A percentile compares a stretch with the other conserved stretches of the same genome.
Evolutionary conservation across 106 monocot genomes (phyloP).

Genomic region (Acorus gramineus): DNA sequence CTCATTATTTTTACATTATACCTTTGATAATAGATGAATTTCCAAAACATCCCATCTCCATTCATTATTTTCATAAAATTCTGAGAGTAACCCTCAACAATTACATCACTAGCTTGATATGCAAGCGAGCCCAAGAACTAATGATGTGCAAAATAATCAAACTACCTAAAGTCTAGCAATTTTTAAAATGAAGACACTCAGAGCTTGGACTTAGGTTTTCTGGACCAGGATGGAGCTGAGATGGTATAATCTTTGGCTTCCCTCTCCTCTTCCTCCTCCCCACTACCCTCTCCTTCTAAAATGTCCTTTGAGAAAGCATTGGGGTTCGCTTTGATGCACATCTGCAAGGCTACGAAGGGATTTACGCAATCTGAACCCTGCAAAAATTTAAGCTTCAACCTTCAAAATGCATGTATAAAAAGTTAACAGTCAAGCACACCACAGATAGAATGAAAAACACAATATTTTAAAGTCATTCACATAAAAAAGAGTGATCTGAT

Average conservation of each 20-base stretch:
- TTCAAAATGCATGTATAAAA: slow-evolving; percentile 1
- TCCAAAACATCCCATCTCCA: too few species aligned
- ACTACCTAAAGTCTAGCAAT: too few species aligned
- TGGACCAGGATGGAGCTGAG: slow-evolving; percentile 42
- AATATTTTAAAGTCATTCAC: too few species aligned
- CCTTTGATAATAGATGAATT: too few species aligned
- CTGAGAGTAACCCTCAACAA: too few species aligned
- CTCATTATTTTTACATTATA: too few species aligned
- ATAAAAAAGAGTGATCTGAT: too few species aligned
- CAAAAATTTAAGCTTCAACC: slow-evolving; percentile 1
- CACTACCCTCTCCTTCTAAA: slow-evolving; percentile 43
- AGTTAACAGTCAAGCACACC: neutral
- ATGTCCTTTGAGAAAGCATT: slow-evolving; percentile 84
- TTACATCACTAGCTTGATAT: too few species aligned
- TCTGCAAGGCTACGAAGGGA: slow-evolving; percentile 79
- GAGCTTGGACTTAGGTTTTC: slow-evolving; percentile 32
- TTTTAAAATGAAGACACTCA: slow-evolving; percentile 1
- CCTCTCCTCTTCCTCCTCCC: slow-evolving; percentile 16
- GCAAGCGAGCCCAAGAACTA: too few species aligned
- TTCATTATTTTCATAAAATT: too few species aligned
- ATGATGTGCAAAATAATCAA: too few species aligned
- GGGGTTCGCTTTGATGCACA: slow-evolving; percentile 84
- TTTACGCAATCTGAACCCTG: slow-evolving; percentile 94
- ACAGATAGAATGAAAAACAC: neutral
- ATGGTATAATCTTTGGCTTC: slow-evolving; percentile 25